Base-by-base conservation (phyloP, 371 early-diverging fungal genomes). In the Synchytrium microbalum region DNA sequence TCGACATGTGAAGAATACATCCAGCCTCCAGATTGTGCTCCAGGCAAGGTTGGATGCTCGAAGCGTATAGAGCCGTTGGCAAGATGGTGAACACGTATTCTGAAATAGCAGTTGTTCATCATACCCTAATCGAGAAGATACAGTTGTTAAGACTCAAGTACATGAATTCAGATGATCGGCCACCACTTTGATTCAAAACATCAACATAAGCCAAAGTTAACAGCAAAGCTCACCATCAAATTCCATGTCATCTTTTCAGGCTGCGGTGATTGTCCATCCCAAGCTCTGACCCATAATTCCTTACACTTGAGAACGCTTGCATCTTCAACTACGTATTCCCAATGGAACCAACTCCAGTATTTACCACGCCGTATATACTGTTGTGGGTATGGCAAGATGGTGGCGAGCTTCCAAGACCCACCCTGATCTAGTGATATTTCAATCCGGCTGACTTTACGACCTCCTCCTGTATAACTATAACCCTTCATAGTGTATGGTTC, bases 71-170 rank as follows among this genome's bases (percentile, higher is more conserved):
- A 73, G 60, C 61, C 46, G 38, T n/a, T 64, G 24, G 69, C 66
- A 55, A 66, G 63, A 26, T 57, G 16, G 60, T 62, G 29, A 23
- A 25, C 32, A 26, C 54, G 54, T 29, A 88, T 80, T n/a, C 76
- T 72, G 70, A 79, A 87, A 77, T 85, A 89, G 38, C 84, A 74
- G 66, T 90, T 91, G 74, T 91, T 87, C 85, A 91, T 88, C 77
- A 90, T 88, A 31, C 90, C 90, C 53, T 51, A 51, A 51, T 51
- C 51, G 23, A 51, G 14, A 14, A 14, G n/a, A n/a, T n/a, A n/a
- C n/a, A n/a, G n/a, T n/a, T n/a, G n/a, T n/a, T n/a, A n/a, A n/a
- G n/a, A n/a, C n/a, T n/a, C n/a, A n/a, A n/a, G n/a, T n/a, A n/a
- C n/a, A n/a, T n/a, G n/a, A n/a, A n/a, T n/a, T n/a, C n/a, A 71